Evolutionary conservation across 305 asterid species (phyloP).

Genomic region (Solanum hybrid): DNA sequence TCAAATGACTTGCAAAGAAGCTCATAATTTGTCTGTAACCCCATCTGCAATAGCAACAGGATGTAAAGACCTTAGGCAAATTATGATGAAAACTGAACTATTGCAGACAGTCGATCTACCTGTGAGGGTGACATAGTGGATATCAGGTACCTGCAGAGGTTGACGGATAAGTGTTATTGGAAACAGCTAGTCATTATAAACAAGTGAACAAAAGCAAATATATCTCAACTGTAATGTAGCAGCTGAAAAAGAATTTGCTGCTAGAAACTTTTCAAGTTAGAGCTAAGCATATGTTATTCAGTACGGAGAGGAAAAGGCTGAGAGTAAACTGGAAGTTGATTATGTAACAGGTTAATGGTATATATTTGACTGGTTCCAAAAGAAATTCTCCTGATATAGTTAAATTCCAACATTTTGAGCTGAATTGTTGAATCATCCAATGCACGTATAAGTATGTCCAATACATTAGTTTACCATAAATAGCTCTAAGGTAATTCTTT

Average conservation of each 20-base stretch:
- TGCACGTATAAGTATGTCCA: background rate
- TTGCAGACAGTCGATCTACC: conserved; percentile 40
- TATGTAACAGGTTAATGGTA: background rate
- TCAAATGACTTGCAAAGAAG: conserved; percentile 78
- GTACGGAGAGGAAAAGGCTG: background rate
- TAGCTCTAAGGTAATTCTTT: background rate
- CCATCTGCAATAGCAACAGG: conserved; percentile 34
- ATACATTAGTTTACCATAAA: background rate
- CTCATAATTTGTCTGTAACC: conserved; percentile 56
- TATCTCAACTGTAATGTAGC: background rate
- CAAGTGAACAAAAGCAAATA: background rate
- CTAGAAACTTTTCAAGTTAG: background rate
- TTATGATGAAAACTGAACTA: background rate
- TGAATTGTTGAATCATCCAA: background rate
- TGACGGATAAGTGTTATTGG: background rate
- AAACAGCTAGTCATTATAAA: background rate
- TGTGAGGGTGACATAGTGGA: conserved; percentile 80
- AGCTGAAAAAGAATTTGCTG: background rate
- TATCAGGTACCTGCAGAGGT: conserved; percentile 51
- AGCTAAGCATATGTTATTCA: background rate
- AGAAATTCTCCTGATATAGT: background rate
- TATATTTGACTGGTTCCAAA: background rate
- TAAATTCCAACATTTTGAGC: background rate
- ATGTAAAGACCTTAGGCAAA: conserved; percentile 4
- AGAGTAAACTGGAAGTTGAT: background rate